phyloP scores from a whole-genome alignment of 2,329 filamentous ascomycete species.

The Pseudopyrenochaeta lycopersici region DNA sequence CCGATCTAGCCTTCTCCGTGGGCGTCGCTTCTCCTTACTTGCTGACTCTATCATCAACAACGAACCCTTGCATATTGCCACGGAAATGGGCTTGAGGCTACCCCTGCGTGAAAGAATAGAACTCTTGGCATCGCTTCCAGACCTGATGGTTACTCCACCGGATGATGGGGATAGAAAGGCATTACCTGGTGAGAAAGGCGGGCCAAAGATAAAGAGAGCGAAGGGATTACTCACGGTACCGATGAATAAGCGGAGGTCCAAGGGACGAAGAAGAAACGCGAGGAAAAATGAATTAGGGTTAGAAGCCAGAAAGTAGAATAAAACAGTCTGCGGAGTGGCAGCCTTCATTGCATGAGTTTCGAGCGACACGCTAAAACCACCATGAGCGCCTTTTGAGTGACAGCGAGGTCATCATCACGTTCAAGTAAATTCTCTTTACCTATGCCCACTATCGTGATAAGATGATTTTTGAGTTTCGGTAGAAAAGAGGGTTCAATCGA shows the following conservation, averaged over 20 bases:
- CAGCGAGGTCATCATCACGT: no score
- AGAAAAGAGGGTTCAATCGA: background rate
- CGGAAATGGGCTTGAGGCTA: background rate
- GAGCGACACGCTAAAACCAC: no score
- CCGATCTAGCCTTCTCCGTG: background rate
- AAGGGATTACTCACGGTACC: slow-evolving; percentile 1
- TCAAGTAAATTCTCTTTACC: no score
- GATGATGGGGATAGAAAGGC: slow-evolving; percentile 5
- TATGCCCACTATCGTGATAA: no score
- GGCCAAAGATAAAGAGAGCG: background rate
- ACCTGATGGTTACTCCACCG: background rate
- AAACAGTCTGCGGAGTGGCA: no score
- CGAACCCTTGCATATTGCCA: background rate
- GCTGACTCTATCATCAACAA: background rate
- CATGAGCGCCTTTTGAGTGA: no score
- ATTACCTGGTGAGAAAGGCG: background rate
- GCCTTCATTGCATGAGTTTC: no score
- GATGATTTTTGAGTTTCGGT: background rate
- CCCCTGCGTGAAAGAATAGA: background rate
- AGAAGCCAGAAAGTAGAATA: no score
- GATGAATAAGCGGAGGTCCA: no score
- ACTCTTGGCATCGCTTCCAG: background rate
- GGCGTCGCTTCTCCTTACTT: background rate
- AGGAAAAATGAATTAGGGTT: no score
- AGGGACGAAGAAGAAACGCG: no score